Base-by-base conservation (phyloP, 306 rosid genomes). In the Castanea sativa region DNA sequence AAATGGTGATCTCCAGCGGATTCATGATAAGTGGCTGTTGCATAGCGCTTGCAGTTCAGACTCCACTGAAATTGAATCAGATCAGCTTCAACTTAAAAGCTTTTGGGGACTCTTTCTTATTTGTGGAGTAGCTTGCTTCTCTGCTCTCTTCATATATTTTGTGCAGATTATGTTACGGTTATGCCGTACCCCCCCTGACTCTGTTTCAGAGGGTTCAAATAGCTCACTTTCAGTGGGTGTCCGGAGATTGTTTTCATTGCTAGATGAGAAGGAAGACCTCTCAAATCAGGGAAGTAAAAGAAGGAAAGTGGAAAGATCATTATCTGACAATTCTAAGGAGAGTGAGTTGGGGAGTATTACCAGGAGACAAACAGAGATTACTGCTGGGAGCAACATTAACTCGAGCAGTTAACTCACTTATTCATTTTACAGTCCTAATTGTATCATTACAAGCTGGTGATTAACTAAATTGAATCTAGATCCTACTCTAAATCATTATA, bases 1-100 rank as follows among this genome's bases (percentile, higher is more conserved):
- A 83, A 93, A 88, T 5, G 99, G 99, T 12, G 98, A 95, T 76
- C 96, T 93, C 74, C 99, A 95, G 80, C 83, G 98, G 81, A 95
- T 95, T 82, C 91, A 88, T 68, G 99, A 93, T 76, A 95, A 95
- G 88, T 95, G 99, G 99, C 87, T 93, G 73, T 74, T 87, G 78
- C 78, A 81, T 80, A 86, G 90, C 45, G 2, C 67, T 12, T 95
- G 99, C 85, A 72, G 87, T 83, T 71, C 60, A 63, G 93, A 93
- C 4, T 71, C 70, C 63, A 43, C 86, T 23, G 98, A 91, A 77
- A 77, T 95, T 1, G 89, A 91, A 25, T 89, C 96, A 13, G 91
- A 93, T 79, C 85, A 84, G 78, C 98, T 95, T 87, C 90, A 86
- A 58, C 93, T 95, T 27, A 81, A 88, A 72, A 93, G 98, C 87